phyloP scores from a whole-genome alignment of 2,329 filamentous ascomycete genomes.

The Cercospora citrullina region DNA sequence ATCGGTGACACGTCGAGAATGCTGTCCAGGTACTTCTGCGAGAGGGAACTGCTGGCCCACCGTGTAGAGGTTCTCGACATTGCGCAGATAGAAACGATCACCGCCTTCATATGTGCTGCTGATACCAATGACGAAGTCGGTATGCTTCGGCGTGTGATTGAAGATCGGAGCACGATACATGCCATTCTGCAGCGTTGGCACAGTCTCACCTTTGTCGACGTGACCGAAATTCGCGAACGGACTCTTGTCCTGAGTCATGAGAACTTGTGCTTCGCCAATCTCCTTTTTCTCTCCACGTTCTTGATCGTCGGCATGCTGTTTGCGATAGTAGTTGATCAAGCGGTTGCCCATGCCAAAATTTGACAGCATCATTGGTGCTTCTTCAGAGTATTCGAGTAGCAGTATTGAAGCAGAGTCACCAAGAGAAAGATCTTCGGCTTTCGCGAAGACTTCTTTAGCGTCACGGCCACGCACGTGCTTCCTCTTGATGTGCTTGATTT shows the following conservation, averaged over 20 bases:
- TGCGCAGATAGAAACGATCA: constrained; percentile 77
- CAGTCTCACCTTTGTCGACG: constrained; percentile 85
- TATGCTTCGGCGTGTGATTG: constrained; percentile 73
- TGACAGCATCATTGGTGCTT: constrained; percentile 85
- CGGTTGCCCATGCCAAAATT: constrained; percentile 98
- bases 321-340: constrained; percentile 93
- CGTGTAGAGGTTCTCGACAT: constrained; percentile 85
- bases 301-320: constrained; percentile 76
- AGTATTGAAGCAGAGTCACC: constrained; percentile 87
- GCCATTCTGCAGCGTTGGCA: constrained; percentile 87
- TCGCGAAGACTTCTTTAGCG: constrained; percentile 74
- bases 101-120: constrained; percentile 78
- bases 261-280: constrained; percentile 82
- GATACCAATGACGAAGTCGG: constrained; percentile 84
- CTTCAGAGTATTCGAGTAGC: constrained; percentile 93
- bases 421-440: constrained; percentile 73
- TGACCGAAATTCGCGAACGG: constrained; percentile 94
- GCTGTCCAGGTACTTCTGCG: constrained; percentile 87
- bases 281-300: constrained; percentile 70
- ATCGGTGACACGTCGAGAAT: constrained; percentile 92
- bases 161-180: constrained; percentile 96
- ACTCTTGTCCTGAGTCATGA: constrained; percentile 91
- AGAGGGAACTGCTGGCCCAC: constrained; percentile 93
- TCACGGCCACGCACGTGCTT: constrained; percentile 80
- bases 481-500: constrained; percentile 71